Evolutionary conservation across 805 yeast species (phyloP).

Genomic region (Ogataea thermomethanolica): DNA sequence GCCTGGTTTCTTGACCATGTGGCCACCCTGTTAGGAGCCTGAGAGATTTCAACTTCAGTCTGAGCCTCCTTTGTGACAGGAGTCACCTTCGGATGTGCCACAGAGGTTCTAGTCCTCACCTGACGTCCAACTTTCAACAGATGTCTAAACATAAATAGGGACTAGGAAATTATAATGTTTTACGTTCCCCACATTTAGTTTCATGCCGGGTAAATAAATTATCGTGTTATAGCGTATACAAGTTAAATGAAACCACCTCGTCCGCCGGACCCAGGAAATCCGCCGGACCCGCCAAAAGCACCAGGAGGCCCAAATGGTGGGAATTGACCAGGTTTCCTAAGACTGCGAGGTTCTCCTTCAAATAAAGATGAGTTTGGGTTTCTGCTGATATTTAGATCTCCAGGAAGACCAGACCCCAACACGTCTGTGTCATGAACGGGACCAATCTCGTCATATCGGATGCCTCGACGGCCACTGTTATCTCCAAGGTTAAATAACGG

Average conservation of each 20-base stretch:
- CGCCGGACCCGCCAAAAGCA: constrained; percentile 6
- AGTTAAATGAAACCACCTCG: constrained; percentile 1
- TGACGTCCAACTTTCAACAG: not conserved
- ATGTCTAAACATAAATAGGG: constrained; percentile 1
- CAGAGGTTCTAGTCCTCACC: constrained; percentile 1
- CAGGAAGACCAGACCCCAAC: constrained; percentile 46
- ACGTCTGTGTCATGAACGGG: constrained; percentile 42
- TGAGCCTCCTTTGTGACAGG: constrained; percentile 14
- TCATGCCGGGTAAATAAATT: constrained; percentile 9
- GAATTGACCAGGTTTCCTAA: constrained; percentile 7
- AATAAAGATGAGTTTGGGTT: no score
- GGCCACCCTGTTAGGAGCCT: constrained; percentile 71
- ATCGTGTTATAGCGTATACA: not conserved
- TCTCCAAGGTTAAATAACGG: constrained; percentile 40
- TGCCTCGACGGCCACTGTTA: constrained; percentile 40
- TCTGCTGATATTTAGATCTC: constrained; percentile 22
- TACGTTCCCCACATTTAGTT: constrained; percentile 3
- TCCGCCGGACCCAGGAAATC: not conserved
- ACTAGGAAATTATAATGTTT: not conserved
- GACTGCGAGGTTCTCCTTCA: no score
- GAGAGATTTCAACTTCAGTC: constrained; percentile 31
- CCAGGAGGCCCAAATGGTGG: constrained; percentile 13
- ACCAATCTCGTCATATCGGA: constrained; percentile 49
- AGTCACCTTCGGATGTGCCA: constrained; percentile 10
- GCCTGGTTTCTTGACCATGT: constrained; percentile 74